Base-by-base conservation (phyloP, 225 moss, liverwort and hornwort species). In the Straminergon stramineum region DNA sequence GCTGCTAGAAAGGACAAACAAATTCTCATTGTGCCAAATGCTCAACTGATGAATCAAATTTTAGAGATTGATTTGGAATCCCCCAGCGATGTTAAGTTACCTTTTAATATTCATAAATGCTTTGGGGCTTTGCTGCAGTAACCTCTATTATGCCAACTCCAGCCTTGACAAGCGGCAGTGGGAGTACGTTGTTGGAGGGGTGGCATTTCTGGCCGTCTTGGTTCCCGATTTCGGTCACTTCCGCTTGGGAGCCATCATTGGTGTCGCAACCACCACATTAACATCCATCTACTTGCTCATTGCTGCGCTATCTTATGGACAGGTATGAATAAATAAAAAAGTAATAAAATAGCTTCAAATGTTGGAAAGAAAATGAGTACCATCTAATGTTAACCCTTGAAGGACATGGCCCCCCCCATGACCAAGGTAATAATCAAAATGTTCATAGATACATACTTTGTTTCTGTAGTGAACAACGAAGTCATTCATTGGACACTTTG, bases 141-240 rank as follows among this genome's bases (percentile, higher is more conserved):
- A 95, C 66, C 87, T 96, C 19, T 95, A 95, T 31, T 95, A 95
- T 51, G 92, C 92, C 17, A 94, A 94, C n/a, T 35, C 88, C 41
- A 89, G 35, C 2, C 37, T 95, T n/a, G 55, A 94, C 71, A 95
- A 96, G 84, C 88, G 92, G 37, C 63, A 93, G 35, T 93, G 94
- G 96, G 26, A 88, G 27, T 92, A 85, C 75, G 84, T 94, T 65
- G 90, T 91, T 12, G 95, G 94, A 52, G 89, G 34, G 14, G 86
- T 96, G 21, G 89, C 94, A 7, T 86, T 95, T 87, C 28, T 93
- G 35, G 91, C 94, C 4, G 86, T 94, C 31, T 82, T 94, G 48
- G 53, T 95, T 35, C 94, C 93, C 2, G 91, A 87, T 35, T 93
- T 89, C 53, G 74, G 87, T 31, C 94, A 94, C 75, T 92, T 91